Conservation (phyloP, 257 asterid genomes). For the Nyctanthes arbortristis region DNA sequence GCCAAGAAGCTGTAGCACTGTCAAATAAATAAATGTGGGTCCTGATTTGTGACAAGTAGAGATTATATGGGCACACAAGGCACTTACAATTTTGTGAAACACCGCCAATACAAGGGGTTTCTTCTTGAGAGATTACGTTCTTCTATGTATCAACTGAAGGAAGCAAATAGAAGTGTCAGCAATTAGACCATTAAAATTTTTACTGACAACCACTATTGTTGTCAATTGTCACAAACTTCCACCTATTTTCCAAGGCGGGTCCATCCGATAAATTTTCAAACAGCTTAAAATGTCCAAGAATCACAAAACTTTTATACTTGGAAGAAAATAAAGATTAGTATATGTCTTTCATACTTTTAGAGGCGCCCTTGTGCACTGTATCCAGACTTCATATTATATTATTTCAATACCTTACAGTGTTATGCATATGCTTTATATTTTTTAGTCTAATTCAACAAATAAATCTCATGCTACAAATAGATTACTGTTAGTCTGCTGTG, state of each 20-base stretch:
- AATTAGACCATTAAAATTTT: not conserved
- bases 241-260: too few species aligned
- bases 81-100: conserved; percentile 45
- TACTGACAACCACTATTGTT: too few species aligned
- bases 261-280: not conserved
- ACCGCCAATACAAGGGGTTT: conserved; percentile 32
- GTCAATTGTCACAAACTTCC: too few species aligned
- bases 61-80: not conserved
- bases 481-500: not conserved
- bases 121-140: conserved; percentile 45
- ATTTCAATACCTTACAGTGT: not conserved
- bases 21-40: conserved; percentile 12
- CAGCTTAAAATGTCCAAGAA: not conserved
- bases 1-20: conserved; percentile 42
- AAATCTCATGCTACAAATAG: not conserved
- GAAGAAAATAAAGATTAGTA: not conserved
- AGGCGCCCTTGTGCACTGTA: not conserved
- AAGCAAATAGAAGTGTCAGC: conserved; percentile 13
- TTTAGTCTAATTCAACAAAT: not conserved
- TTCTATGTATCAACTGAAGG: conserved; percentile 43
- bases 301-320: not conserved
- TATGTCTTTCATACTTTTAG: too few species aligned
- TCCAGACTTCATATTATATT: not conserved
- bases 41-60: not conserved
- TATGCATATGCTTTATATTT: not conserved